These are phyloP conservation scores for Elongisporangium prolatum DNA, from an alignment of 352 stramenopile genomes.

Conservation along the genomic window DNA sequence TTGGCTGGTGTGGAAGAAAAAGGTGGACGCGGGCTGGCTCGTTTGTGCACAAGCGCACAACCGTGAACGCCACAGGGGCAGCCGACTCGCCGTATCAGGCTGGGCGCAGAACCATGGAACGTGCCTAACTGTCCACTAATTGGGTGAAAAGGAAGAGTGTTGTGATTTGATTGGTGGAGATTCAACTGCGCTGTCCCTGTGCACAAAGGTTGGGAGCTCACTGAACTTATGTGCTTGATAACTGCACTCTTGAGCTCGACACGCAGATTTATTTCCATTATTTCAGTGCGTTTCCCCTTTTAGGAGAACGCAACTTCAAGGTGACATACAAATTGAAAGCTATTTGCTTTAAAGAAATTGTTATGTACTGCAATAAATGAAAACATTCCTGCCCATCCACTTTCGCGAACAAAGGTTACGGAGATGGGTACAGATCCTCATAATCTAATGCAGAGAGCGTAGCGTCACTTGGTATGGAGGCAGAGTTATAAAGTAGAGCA, in stretches of 20 bases:
- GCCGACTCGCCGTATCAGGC: not conserved
- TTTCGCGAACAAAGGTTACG: not conserved
- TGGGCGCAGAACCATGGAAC: not conserved
- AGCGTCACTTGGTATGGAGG: not conserved
- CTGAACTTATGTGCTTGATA: not conserved
- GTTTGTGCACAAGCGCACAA: not conserved
- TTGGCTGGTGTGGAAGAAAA: constrained; percentile 4
- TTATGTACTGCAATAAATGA: not conserved
- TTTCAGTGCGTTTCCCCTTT: not conserved
- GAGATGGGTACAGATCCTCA: not conserved
- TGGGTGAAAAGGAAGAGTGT: not conserved
- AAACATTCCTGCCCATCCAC: not conserved
- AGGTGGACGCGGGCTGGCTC: not conserved
- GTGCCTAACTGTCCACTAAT: not conserved
- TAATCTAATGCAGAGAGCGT: not conserved
- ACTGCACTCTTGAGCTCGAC: not conserved
- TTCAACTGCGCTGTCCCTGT: not conserved
- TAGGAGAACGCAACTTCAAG: not conserved
- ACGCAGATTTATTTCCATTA: not conserved
- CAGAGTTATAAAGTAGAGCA: no score
- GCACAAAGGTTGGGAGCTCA: not conserved
- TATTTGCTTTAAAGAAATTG: not conserved
- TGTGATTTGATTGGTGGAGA: not conserved
- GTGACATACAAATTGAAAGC: not conserved
- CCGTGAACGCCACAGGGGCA: not conserved